phyloP scores from a whole-genome alignment of 768 basidiomycete genomes.

The Austroboletus festivus region DNA sequence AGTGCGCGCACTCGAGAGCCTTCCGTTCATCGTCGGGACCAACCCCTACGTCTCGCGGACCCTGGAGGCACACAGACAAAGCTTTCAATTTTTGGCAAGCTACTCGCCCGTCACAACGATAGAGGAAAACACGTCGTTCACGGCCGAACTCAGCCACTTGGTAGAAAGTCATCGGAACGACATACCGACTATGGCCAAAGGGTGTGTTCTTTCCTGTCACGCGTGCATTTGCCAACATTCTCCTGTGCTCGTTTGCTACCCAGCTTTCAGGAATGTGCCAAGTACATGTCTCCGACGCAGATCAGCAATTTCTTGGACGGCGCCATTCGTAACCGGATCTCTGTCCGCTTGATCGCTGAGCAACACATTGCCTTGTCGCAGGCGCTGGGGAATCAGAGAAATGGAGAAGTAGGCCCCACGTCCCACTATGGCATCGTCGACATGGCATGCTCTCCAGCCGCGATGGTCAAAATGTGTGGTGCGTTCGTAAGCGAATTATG shows the following conservation, averaged over 20 bases:
- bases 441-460: conserved; percentile 62
- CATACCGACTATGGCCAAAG: conserved; percentile 88
- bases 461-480: conserved; percentile 75
- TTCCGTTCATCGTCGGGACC: conserved; percentile 87
- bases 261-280: conserved; percentile 83
- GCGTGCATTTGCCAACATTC: too few species aligned
- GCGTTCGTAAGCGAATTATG: conserved; percentile 84
- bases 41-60: conserved; percentile 82
- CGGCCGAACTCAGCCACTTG: conserved; percentile 61
- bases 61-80: conserved; percentile 63
- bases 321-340: conserved; percentile 83
- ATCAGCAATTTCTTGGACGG: conserved; percentile 79
- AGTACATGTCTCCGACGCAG: conserved; percentile 79
- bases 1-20: conserved; percentile 66
- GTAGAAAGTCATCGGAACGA: conserved; percentile 82
- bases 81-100: conserved; percentile 66
- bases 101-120: conserved; percentile 63
- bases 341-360: conserved; percentile 84
- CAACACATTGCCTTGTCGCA: conserved; percentile 86
- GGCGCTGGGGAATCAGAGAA: conserved; percentile 46
- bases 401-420: conserved; percentile 17
- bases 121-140: conserved; percentile 67
- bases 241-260: background rate
- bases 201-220: conserved; percentile 41
- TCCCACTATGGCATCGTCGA: conserved; percentile 72